Base-by-base conservation (phyloP, 2,329 filamentous ascomycete genomes). In the Cladophialophora carrionii region DNA sequence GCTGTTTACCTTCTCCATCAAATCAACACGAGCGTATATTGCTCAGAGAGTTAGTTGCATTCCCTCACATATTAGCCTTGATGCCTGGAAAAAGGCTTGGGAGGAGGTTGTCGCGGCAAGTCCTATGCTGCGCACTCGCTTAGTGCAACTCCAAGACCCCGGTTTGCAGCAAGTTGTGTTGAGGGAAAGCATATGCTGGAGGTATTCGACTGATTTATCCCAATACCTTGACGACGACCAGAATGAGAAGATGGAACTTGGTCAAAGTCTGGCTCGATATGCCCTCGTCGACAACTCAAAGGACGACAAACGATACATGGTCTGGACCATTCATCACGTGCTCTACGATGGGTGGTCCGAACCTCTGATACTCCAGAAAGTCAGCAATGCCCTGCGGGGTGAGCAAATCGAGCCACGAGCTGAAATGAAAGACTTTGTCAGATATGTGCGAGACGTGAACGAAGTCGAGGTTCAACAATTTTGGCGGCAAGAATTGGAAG, bases 301-400 rank as follows among this genome's bases (percentile, higher is more conserved):
- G 8, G 72, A 71, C 0, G 68, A 72, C 12, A 61, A 62, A 41
- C 68, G 69, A 2, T 78, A 81, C 67, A 80, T 85, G 20, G 76
- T 83, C 3, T 81, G 81, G 75, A 81, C 80, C 0, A 78, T 82
- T 57, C 82, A 84, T 63, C 82, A 84, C 60, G 81, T 81, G 4
- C 73, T 84, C 1, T 84, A 84, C 65, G 83, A 85, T 72, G 83
- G 82, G 9, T 81, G 76, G 78, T 79, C 76, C 52, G 71, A 79
- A 57, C 73, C 76, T 3, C 70, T 78, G 14, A 73, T 80, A 29
- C 73, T 78, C 52, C 71, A 73, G 17, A 74, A 74, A 62, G 74
- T 80, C 2, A 74, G 78, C 48, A 72, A 76, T 29, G 74, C 76
- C 20, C 79, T 79, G 64, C 51, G 56, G 32, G 66, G 60, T 17